Evolutionary conservation across 371 early-diverging fungal genomes (phyloP), one percentile per base, ranked within the genome.

Genomic region (Mortierella sp.): DNA sequence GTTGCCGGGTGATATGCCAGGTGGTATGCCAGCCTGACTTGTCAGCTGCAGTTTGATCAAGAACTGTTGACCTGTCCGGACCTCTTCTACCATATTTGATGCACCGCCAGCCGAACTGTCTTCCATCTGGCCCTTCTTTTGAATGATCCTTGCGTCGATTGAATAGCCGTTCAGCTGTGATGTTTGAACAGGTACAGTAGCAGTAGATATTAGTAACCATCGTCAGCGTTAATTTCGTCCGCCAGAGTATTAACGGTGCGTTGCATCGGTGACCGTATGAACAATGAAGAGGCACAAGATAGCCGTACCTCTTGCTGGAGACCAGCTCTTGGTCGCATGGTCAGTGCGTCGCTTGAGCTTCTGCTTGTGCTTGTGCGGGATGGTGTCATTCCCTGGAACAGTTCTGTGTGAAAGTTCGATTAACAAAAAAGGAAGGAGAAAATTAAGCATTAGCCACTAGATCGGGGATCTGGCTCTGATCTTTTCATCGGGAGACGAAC

Each of bases 41-140:
- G 74, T 35, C n/a, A 84, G 70, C 63, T 82, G 82, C 21, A 86
- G 70, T 29, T 82, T 82, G 71, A 82, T 86, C 10, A 86, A 78
- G 58, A 86, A 86, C 56, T 86, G 86, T 49, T 86, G 86, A 2
- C 86, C 86, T 3, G 86, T 86, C 38, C 86, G 70, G 54, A 86
- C 78, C 70, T 86, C 82, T 10, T 82, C 82, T 4, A 82, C 86
- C 24, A 60, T n/a, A 4, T 77, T 70, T 6, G 80, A 48, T 38
- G 75, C 38, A 8, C 38, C 72, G 12, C 86, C 82, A 3, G 78
- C 24, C 1, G 78, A 72, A 11, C 79, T 56, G 56, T 82, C 82
- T 6, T 82, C 86, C 58, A 86, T 79, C 41, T 86, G 86, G 60
- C 82, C 86, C 60, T 86, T 86, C 65, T 86, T 86, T 60, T 81